Evolutionary conservation across 148 eudicot genomes (phyloP).

Genomic region (Rhododendron simsii): DNA sequence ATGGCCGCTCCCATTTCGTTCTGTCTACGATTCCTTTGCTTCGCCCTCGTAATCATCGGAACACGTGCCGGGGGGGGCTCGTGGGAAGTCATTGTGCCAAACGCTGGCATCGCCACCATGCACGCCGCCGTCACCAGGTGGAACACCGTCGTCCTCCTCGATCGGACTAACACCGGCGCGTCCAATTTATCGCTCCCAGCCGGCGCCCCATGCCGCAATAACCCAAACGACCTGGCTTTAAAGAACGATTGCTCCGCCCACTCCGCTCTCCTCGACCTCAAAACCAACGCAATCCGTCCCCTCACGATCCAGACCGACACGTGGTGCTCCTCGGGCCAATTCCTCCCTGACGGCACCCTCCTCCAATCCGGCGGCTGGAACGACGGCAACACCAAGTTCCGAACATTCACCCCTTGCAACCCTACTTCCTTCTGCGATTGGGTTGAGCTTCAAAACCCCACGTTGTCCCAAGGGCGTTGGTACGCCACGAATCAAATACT

Average conservation of each 20-base stretch:
- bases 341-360: background rate
- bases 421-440: constrained; percentile 50
- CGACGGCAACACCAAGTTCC: constrained; percentile 53
- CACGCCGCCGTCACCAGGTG: constrained; percentile 17
- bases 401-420: constrained; percentile 61
- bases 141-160: constrained; percentile 78
- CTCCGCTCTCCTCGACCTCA: constrained; percentile 60
- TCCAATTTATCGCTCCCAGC: constrained; percentile 36
- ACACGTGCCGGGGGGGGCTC: background rate
- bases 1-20: background rate
- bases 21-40: background rate
- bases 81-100: background rate
- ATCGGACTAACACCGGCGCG: constrained; percentile 78
- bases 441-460: constrained; percentile 55
- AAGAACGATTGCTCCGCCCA: constrained; percentile 75
- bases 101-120: constrained; percentile 34
- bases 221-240: constrained; percentile 20
- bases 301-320: constrained; percentile 40
- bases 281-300: constrained; percentile 53
- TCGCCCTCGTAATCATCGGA: background rate
- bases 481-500: constrained; percentile 39
- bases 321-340: background rate
- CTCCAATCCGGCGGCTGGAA: constrained; percentile 78
- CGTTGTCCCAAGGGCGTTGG: constrained; percentile 37
- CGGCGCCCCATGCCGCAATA: constrained; percentile 21